Evolutionary conservation across 2,329 filamentous ascomycete genomes (phyloP).

Genomic region (Fusarium sp.): DNA sequence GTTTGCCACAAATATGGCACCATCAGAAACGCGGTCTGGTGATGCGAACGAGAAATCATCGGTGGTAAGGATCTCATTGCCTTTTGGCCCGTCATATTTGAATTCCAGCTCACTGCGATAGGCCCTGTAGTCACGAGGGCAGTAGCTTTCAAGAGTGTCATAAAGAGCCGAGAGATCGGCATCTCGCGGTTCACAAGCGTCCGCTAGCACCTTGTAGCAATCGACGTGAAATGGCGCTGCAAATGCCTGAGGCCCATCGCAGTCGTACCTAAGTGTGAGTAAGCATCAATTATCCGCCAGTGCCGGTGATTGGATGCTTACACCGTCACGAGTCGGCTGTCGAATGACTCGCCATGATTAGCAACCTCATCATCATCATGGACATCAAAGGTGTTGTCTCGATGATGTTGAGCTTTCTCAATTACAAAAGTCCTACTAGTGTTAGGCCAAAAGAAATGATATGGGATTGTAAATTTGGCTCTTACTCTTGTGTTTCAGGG

Average conservation of each 20-base stretch:
- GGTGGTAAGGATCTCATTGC: background rate
- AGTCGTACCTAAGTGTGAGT: background rate
- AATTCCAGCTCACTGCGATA: fast-evolving
- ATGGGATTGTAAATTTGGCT: fast-evolving
- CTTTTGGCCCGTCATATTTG: background rate
- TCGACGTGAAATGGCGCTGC: background rate
- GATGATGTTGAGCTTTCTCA: background rate
- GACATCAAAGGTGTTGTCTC: background rate
- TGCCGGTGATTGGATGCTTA: background rate
- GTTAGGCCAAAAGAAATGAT: background rate
- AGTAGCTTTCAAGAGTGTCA: background rate
- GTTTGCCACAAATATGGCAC: background rate
- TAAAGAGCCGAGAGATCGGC: background rate
- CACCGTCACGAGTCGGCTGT: background rate
- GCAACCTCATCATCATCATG: background rate
- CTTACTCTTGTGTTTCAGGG: background rate
- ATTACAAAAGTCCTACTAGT: background rate
- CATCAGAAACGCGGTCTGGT: background rate
- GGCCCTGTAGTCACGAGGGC: background rate
- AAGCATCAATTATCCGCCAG: fast-evolving
- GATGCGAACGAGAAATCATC: background rate
- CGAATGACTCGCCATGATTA: background rate
- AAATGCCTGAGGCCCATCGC: background rate
- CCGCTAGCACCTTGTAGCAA: background rate
- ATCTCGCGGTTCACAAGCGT: background rate